Percentiles rank a stretch among this genome's conserved stretches.
These are phyloP conservation scores for Apostasia ramifera DNA, from an alignment of 106 monocot species.

Conservation along the genomic window DNA sequence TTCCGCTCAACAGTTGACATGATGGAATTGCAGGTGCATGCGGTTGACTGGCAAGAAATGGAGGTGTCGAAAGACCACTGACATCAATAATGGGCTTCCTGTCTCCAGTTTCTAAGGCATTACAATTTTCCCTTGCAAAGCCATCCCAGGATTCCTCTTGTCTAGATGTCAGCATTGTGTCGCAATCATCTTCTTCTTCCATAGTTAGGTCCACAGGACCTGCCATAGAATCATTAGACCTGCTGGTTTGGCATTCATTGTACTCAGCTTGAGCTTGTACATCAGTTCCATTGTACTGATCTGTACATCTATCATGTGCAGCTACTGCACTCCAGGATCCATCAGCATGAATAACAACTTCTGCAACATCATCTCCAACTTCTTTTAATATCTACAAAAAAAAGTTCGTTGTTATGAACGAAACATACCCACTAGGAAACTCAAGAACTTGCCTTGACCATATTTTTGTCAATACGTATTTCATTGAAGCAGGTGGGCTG, in stretches of 20 bases:
- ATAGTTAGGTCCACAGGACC: constrained; percentile 48
- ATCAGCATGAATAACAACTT: constrained; percentile 45
- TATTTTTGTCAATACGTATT: constrained; percentile 70
- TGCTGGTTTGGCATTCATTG: constrained; percentile 15
- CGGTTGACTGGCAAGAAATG: constrained; percentile 10
- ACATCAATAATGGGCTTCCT: constrained; percentile 34
- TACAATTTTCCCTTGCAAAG: constrained; percentile 2
- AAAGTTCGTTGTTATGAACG: background rate
- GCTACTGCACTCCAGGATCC: constrained; percentile 42
- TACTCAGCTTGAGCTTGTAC: constrained; percentile 5
- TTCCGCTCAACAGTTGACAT: constrained; percentile 5
- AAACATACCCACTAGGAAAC: background rate
- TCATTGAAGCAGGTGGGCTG: constrained; percentile 61
- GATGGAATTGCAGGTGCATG: constrained; percentile 5
- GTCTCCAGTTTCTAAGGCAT: constrained; percentile 33
- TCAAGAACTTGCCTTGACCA: constrained; percentile 59
- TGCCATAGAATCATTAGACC: background rate
- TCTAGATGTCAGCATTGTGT: background rate
- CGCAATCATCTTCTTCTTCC: constrained; percentile 24
- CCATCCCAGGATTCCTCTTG: background rate
- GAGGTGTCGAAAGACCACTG: constrained; percentile 1
- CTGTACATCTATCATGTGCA: constrained; percentile 17
- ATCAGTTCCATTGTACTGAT: constrained; percentile 5
- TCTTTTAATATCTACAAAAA: constrained; percentile 45
- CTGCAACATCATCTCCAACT: constrained; percentile 27